Base-by-base conservation (phyloP, 2,329 filamentous ascomycete species). In the Penicillium frequentans region DNA sequence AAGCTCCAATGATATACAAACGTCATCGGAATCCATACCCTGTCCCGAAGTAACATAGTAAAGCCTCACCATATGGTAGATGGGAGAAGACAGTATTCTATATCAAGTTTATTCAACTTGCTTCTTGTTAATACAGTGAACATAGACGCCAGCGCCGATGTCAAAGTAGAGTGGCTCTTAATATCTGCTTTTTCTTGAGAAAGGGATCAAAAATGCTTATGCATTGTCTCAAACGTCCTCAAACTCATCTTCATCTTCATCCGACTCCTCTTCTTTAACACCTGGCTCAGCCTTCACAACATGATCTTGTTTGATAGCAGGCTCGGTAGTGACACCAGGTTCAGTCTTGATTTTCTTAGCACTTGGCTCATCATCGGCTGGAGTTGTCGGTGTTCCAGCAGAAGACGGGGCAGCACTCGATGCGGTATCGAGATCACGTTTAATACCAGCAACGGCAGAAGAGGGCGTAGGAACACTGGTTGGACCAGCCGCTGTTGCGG, bases 241-340 rank as follows among this genome's bases (percentile, higher is more conserved):
- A 57, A 78, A 78, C 54, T 78, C 76, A 49, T 74, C 74, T 5
- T 77, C 76, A 37, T 79, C 76, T 44, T 79, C 76, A 48, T 77
- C 75, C 2, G 74, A 75, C 50, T 74, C 69, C 60, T 76, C 59
- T 29, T 63, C 70, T 56, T 74, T 74, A n/a, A 71, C 60, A 14
- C 48, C 55, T 3, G 48, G 31, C 29, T 52, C 57, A 13, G 49
- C 3, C 49, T 59, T 63, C 3, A 52, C 39, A 16, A 52, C 55
- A n/a, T 56, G 24, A n/a, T 64, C 58, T 33, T 53, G 27, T n/a
- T 59, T 61, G 42, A 43, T 56, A 11, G 16, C 50, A 9, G 60
- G 58, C 29, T 61, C 60, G 39, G 52, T 39, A 27, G 55, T 53
- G n/a, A 55, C 49, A 5, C 51, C 58, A 6, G 58, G 46, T 7